Base-by-base conservation (phyloP, 2,329 filamentous ascomycete genomes). In the Aspergillus bombycis region DNA sequence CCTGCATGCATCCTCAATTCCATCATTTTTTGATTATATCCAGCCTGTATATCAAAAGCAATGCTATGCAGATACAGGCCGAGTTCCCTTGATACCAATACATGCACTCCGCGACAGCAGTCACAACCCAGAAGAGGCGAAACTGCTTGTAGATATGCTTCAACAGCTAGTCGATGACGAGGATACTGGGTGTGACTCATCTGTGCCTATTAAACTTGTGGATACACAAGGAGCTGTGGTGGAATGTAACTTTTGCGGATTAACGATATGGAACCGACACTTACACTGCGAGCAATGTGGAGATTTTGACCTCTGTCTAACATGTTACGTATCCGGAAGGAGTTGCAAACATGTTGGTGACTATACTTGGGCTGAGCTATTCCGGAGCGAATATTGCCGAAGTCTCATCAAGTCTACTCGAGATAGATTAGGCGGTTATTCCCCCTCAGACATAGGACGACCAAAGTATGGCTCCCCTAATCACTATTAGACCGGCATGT, bases 221-320 rank as follows among this genome's bases (percentile, higher is more conserved):
- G 69, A 72, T 52, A 70, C 75, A 21, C 72, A 72, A 62, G 66
- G 70, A 46, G 75, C 71, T 3, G 74, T 73, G 12, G 73, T 78
- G 48, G 74, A 75, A 41, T 78, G 76, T 62, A 75, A 77, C 58
- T 77, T 77, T 62, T 77, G 75, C 64, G 73, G 71, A 23, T 71
- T 75, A 5, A 75, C 75, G n/a, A 77, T 78, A 46, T 77, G 76
- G 76, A 77, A 78, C 57, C 73, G 74, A 23, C 75, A 78, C 68
- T 64, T 78, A 23, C 74, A 74, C n/a, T 78, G 75, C 56, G 73
- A 74, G 21, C 67, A 74, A 53, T 78, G 76, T 57, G 70, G 72
- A 21, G 75, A 77, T 62, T 77, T 78, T 62, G 75, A 77, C 57
- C 67, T 78, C 30, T 78, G 75, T 61, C 63, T 77, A 45, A 70